Evolutionary conservation across 768 basidiomycete genomes (phyloP).

Genomic region (Tylopilus felleus): DNA sequence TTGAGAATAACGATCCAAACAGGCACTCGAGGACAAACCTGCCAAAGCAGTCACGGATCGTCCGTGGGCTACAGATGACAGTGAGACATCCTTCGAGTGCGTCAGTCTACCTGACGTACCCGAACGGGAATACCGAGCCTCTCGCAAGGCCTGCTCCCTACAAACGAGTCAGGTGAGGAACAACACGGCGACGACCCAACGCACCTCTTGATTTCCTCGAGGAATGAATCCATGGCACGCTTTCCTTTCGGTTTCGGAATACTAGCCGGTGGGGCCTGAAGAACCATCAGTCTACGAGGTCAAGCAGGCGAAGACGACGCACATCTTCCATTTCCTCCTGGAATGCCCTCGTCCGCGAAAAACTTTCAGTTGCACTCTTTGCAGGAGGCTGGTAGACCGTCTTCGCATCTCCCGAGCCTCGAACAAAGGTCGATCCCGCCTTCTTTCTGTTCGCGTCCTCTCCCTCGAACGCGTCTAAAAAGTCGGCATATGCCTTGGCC

Average conservation of each 20-base stretch:
- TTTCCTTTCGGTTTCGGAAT: constrained; percentile 84
- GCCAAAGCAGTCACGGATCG: constrained; percentile 90
- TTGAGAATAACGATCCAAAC: not conserved
- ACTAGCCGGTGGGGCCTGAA: constrained; percentile 53
- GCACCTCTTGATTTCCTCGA: constrained; percentile 94
- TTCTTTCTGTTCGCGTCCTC: constrained; percentile 53
- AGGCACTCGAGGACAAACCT: constrained; percentile 42
- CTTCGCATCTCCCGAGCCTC: constrained; percentile 44
- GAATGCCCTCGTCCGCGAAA: constrained; percentile 31
- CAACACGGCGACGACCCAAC: constrained; percentile 7
- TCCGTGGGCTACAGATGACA: constrained; percentile 43
- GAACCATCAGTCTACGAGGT: constrained; percentile 4
- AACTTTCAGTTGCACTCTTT: constrained; percentile 28
- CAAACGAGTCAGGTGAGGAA: constrained; percentile 1
- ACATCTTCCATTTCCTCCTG: constrained; percentile 33
- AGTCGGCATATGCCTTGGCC: constrained; percentile 79
- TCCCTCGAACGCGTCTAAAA: constrained; percentile 79
- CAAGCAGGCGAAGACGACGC: constrained; percentile 18
- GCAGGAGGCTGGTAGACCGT: constrained; percentile 42
- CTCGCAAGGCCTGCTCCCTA: constrained; percentile 91
- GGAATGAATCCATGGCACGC: constrained; percentile 92
- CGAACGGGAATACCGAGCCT: constrained; percentile 75
- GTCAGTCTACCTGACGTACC: constrained; percentile 37
- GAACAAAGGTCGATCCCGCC: constrained; percentile 58
- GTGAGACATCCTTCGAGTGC: not conserved